These are phyloP conservation scores for Suhomyces taliae DNA, from an alignment of 1,139 yeast species.

Conservation along the genomic window DNA sequence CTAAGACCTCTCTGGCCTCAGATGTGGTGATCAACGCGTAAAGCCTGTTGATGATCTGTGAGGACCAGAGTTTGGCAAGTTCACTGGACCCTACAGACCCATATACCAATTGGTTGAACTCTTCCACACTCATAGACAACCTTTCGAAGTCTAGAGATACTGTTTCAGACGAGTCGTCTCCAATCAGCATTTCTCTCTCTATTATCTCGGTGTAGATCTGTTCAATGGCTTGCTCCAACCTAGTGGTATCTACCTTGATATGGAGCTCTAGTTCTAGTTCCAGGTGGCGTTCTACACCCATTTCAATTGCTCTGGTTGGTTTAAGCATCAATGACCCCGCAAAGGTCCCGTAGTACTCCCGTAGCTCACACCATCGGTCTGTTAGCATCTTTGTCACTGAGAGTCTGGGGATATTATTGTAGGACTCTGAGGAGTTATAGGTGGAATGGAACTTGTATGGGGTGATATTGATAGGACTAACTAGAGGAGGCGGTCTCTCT, in stretches of 20 bases:
- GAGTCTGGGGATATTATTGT: constrained; percentile 19
- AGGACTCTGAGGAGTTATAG: constrained; percentile 17
- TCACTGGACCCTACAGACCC: constrained; percentile 19
- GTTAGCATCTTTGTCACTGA: constrained; percentile 25
- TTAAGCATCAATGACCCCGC: constrained; percentile 16
- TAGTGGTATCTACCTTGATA: constrained; percentile 10
- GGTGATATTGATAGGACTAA: constrained; percentile 6
- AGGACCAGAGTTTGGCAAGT: constrained; percentile 36
- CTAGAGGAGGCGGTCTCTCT: constrained; percentile 12
- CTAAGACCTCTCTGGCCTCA: constrained; percentile 59
- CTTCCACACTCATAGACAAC: not conserved
- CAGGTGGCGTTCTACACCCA: constrained; percentile 14
- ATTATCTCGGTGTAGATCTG: constrained; percentile 1
- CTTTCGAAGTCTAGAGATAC: not conserved
- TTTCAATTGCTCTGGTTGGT: constrained; percentile 11
- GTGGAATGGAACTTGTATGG: constrained; percentile 21
- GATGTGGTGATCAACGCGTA: constrained; percentile 43
- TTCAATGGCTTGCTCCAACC: constrained; percentile 3
- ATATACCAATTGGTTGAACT: constrained; percentile 5
- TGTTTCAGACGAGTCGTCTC: constrained; percentile 1
- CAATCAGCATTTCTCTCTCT: not conserved
- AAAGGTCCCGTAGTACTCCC: constrained; percentile 21
- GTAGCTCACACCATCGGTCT: constrained; percentile 27
- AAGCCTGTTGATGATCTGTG: constrained; percentile 33
- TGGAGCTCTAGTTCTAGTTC: constrained; percentile 15